Evolutionary conservation across 192 early-diverging fungal genomes (phyloP), one percentile per base, ranked within the genome.

Genomic region (Entomortierella lignicola): DNA sequence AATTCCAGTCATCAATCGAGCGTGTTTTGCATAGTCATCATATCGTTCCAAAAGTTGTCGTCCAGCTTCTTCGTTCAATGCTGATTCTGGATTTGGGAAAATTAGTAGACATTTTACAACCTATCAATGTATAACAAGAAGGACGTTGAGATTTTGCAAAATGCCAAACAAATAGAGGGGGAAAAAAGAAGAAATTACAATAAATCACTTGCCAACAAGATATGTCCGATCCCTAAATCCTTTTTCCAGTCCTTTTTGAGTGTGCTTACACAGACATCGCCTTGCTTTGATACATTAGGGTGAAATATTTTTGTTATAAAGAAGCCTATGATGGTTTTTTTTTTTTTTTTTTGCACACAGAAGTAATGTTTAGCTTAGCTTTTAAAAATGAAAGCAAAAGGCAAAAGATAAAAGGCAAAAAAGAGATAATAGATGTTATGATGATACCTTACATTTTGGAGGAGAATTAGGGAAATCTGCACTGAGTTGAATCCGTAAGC

Each of bases 221-320:
- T 88, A 80, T 97, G 92, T 27, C 81, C 84, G 18, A 99, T 89
- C 0, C 94, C 93, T 11, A 94, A 85, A 51, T 94, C 91, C 41
- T 88, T 87, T 56, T 95, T 95, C 97, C 97, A 99, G 80, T 99
- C 97, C 75, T 94, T 96, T 66, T 99, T 99, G 29, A 99, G 86
- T 13, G 96, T 96, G 73, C 91, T 96, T 50, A 99, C 96, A 80
- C 97, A 99, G 68, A 99, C 94, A 68, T 98, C 96, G 25, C 97
- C 97, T 26, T 81, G 71, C 47, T 88, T 81, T 1, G 95, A 92
- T 0, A 99, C 95, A 72, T 99, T 99, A 8, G 97, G 97, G 77
- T 99, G 97, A 75, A 98, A 99, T 17, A 99, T 97, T 74, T 96
- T 97, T 43, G 97, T 99, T 13, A 92, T 54, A 83, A 99, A 97